Evolutionary conservation across 257 asterid genomes (phyloP).

Genomic region (Ballota nigra): DNA sequence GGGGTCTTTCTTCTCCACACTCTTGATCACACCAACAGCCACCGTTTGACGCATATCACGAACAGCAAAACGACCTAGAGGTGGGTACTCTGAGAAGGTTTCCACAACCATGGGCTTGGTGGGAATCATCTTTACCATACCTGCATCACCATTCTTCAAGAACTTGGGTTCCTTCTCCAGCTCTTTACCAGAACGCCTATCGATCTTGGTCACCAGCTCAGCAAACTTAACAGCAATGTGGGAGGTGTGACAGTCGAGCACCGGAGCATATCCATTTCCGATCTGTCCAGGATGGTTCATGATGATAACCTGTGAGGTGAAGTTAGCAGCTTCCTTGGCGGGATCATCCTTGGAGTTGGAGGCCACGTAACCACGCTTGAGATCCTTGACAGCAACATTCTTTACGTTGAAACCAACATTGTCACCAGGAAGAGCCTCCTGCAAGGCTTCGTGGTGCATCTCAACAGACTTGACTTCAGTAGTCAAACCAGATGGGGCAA

Average conservation of each 20-base stretch:
- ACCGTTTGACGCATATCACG: conserved; percentile 60
- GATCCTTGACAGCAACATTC: conserved; percentile 67
- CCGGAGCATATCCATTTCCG: conserved; percentile 71
- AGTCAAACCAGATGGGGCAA: conserved; percentile 72
- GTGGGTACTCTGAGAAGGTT: conserved; percentile 47
- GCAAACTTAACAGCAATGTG: conserved; percentile 67
- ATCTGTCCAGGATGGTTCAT: conserved; percentile 81
- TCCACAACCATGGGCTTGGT: conserved; percentile 61
- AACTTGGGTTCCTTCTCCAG: conserved; percentile 73
- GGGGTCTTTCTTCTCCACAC: conserved; percentile 53
- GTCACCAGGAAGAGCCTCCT: conserved; percentile 81
- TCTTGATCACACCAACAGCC: conserved; percentile 52
- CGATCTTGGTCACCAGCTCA: conserved; percentile 56
- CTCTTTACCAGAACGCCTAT: conserved; percentile 54
- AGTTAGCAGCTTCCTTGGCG: conserved; percentile 54
- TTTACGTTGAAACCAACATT: conserved; percentile 74
- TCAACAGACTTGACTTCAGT: conserved; percentile 83
- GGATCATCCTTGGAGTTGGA: conserved; percentile 70
- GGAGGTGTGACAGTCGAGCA: conserved; percentile 64
- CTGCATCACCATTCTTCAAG: conserved; percentile 67
- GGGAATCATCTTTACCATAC: conserved; percentile 53
- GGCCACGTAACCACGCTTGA: conserved; percentile 58
- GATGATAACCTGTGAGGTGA: conserved; percentile 62
- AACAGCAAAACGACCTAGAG: conserved; percentile 52
- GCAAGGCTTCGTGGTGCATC: conserved; percentile 74